These are phyloP conservation scores for Xylaria longipes DNA, from an alignment of 495 filamentous ascomycete species.

Conservation along the genomic window DNA sequence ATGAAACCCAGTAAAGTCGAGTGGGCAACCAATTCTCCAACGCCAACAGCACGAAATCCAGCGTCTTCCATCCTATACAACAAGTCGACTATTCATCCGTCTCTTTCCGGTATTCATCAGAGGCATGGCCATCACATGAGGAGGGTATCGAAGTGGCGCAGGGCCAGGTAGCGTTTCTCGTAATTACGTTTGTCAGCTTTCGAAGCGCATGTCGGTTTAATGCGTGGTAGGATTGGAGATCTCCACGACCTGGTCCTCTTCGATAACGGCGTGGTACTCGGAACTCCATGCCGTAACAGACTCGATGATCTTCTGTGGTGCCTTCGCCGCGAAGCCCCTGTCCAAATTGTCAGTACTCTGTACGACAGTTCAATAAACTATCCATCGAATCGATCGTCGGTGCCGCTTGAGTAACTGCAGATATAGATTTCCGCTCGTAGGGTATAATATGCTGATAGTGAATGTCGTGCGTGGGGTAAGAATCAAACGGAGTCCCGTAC, in stretches of 20 bases:
- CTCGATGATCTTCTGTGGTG: constrained; percentile 70
- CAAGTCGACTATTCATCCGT: background rate
- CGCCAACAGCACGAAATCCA: constrained; percentile 10
- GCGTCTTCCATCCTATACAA: background rate
- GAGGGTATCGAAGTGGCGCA: constrained; percentile 7
- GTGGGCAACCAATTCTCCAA: constrained; percentile 2
- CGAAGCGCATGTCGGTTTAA: constrained; percentile 14
- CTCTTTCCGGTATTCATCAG: constrained; percentile 8
- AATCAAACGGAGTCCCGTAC: constrained; percentile 43
- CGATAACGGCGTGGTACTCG: constrained; percentile 70
- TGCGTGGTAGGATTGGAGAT: constrained; percentile 23
- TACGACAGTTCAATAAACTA: background rate
- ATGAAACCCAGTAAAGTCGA: background rate
- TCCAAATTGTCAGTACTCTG: background rate
- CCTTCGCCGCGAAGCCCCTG: constrained; percentile 80
- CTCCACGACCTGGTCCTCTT: constrained; percentile 73
- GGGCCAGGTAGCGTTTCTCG: constrained; percentile 2
- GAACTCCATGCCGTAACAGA: constrained; percentile 69
- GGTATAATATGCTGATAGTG: background rate
- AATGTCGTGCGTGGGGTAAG: background rate
- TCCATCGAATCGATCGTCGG: constrained; percentile 17
- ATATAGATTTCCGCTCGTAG: background rate
- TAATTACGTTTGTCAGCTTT: constrained; percentile 5
- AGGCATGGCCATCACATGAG: constrained; percentile 1
- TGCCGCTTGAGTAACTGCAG: background rate